A percentile compares a stretch with the other conserved stretches of the same genome.
These are phyloP conservation scores for Solanum rostratum DNA, from an alignment of 257 asterid species.

Conservation along the genomic window DNA sequence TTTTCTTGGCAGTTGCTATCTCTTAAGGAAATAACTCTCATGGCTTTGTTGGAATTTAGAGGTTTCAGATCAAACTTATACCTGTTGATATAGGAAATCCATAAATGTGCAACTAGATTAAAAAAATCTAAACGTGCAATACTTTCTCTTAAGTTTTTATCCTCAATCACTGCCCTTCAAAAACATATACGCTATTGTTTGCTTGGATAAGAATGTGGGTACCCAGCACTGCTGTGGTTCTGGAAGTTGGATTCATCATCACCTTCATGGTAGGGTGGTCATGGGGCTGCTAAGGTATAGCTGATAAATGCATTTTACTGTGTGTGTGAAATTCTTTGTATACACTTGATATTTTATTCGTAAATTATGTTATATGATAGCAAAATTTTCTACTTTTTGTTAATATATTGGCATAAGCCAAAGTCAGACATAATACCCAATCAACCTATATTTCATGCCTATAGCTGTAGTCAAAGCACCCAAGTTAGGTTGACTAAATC, in stretches of 20 bases:
- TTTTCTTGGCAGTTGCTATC: background rate
- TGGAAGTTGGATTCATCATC: background rate
- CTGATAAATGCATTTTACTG: background rate
- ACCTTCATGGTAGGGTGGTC: background rate
- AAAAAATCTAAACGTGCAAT: background rate
- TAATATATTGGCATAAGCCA: background rate
- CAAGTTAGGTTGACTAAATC: background rate
- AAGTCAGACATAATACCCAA: background rate
- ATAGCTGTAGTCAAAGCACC: background rate
- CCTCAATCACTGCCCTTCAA: background rate
- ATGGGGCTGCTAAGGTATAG: background rate
- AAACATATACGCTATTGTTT: background rate
- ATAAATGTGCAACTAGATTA: background rate
- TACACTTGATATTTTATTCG: background rate
- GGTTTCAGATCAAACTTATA: background rate
- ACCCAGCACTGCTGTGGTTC: background rate
- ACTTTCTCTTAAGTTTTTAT: background rate
- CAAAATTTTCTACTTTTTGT: background rate
- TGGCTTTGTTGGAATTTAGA: background rate
- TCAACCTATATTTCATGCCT: background rate
- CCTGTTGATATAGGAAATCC: background rate
- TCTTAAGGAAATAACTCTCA: background rate
- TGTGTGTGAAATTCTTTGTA: background rate
- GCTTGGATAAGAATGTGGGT: background rate
- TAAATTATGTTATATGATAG: too few relatives aligned